These are phyloP conservation scores for Colletotrichum sojae DNA, from an alignment of 2,329 filamentous ascomycete species.

Conservation along the genomic window DNA sequence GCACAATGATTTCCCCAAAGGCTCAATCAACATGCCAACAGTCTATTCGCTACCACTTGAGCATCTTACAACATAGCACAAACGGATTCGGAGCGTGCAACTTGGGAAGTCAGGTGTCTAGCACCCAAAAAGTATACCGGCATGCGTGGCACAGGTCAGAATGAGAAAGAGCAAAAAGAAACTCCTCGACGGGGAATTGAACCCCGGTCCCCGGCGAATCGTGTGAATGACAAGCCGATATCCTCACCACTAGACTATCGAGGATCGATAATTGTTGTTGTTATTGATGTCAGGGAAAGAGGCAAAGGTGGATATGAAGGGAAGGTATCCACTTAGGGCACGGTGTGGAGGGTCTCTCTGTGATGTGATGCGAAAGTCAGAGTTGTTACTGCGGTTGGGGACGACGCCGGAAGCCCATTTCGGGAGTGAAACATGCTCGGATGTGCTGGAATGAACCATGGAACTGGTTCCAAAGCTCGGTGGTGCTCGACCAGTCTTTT, in stretches of 20 bases:
- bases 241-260: constrained; percentile 23
- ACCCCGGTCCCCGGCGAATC: constrained; percentile 14
- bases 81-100: no score
- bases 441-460: no score
- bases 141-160: neutral
- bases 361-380: neutral
- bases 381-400: neutral
- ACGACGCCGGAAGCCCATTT: neutral
- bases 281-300: neutral
- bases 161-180: neutral
- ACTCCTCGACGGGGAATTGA: constrained; percentile 22
- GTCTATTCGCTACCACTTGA: no score
- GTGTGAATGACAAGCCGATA: constrained; percentile 9
- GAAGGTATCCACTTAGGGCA: neutral
- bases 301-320: constrained; percentile 1
- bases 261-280: neutral
- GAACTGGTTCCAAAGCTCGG: no score
- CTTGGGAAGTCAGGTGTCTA: no score
- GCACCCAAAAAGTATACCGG: no score
- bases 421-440: no score
- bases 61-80: no score
- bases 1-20: no score
- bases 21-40: no score
- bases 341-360: neutral
- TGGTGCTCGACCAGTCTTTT: no score